phyloP scores from a whole-genome alignment of 140 eudicot species.

The Oenanthe javanica region DNA sequence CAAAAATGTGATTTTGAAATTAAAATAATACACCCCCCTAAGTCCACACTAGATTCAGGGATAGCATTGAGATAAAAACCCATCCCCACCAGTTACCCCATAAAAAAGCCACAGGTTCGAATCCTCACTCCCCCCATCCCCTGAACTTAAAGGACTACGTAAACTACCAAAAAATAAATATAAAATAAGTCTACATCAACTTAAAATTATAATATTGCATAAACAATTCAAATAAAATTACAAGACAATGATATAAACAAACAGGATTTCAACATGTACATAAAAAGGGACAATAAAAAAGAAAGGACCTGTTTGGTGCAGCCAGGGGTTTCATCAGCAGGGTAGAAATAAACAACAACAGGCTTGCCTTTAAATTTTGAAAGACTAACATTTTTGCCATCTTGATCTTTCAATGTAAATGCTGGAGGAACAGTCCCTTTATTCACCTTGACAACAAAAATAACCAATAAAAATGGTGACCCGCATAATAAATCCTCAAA shows the following conservation, averaged over 20 bases:
- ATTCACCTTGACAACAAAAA: constrained; percentile 39
- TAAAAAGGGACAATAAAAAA: background rate
- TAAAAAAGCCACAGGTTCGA: background rate
- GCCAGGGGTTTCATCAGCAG: constrained; percentile 99
- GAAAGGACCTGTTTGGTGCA: constrained; percentile 57
- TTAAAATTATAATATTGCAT: too few species aligned
- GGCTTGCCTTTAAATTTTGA: constrained; percentile 90
- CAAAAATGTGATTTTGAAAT: background rate
- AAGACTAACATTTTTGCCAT: constrained; percentile 74
- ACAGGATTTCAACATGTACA: background rate
- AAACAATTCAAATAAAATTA: background rate
- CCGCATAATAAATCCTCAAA: background rate
- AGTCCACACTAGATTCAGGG: background rate
- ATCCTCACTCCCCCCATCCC: background rate
- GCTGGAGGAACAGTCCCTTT: constrained; percentile 75
- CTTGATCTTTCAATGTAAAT: constrained; percentile 82
- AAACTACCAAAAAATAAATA: background rate
- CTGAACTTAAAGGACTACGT: background rate
- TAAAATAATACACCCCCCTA: too few species aligned
- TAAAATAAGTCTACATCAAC: background rate
- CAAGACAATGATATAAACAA: background rate
- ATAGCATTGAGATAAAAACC: background rate
- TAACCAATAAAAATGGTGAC: background rate
- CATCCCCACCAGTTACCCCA: background rate
- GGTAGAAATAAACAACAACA: constrained; percentile 79